These are phyloP conservation scores for Davidsoniella eucalypti DNA, from an alignment of 2,329 filamentous ascomycete species.

Conservation along the genomic window DNA sequence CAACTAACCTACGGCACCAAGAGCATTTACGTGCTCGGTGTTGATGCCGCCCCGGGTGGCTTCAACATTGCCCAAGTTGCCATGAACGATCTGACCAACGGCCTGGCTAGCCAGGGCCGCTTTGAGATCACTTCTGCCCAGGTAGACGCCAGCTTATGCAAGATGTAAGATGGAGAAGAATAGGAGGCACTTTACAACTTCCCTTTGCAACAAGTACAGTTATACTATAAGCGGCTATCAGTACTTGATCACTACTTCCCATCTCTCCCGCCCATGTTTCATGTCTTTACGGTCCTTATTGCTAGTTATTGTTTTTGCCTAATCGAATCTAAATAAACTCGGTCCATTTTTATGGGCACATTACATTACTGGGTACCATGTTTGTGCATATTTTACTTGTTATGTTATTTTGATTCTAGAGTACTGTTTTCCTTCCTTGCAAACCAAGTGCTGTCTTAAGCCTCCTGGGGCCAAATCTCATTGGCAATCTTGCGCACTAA, in stretches of 20 bases:
- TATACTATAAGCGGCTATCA: too few species aligned
- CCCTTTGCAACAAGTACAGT: too few species aligned
- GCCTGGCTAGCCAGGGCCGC: conserved; percentile 35
- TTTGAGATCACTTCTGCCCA: conserved; percentile 32
- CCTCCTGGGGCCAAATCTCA: conserved; percentile 42
- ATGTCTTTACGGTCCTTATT: too few species aligned
- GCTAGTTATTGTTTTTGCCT: too few species aligned
- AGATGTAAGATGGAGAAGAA: conserved; percentile 17
- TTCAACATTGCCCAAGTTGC: conserved; percentile 42
- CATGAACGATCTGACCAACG: conserved; percentile 38
- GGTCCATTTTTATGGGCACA: too few species aligned
- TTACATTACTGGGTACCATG: too few species aligned
- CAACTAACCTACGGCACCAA: conserved; percentile 32
- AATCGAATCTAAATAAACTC: background rate
- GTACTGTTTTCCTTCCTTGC: too few species aligned
- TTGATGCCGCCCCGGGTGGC: conserved; percentile 33
- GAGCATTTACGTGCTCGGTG: conserved; percentile 36
- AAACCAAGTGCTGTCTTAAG: conserved; percentile 12
- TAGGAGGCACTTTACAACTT: too few species aligned
- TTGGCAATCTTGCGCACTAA: conserved; percentile 57
- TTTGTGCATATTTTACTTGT: too few species aligned
- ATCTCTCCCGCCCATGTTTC: too few species aligned
- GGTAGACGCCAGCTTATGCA: conserved; percentile 29
- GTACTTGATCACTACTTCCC: too few species aligned
- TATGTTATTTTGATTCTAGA: too few species aligned